Conservation (phyloP, 352 stramenopile genomes). For the Phytophthora rubi region DNA sequence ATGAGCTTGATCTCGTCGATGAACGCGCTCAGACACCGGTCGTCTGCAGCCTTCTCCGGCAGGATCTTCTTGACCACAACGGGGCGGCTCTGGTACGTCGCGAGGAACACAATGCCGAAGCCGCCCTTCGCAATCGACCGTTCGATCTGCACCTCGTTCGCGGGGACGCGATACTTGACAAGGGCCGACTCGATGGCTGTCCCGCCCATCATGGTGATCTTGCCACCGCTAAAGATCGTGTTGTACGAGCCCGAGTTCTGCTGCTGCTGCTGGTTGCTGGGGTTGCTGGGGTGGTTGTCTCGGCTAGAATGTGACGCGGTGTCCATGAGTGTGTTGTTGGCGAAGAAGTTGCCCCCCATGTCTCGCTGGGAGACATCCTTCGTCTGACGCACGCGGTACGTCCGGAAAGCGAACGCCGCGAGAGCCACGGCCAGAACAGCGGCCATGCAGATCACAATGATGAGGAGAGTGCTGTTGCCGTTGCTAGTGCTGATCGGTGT, state of each 20-base stretch:
- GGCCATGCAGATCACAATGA: constrained; percentile 64
- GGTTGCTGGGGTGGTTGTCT: constrained; percentile 15
- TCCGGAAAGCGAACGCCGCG: constrained; percentile 57
- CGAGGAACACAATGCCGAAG: constrained; percentile 79
- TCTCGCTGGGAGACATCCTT: constrained; percentile 30
- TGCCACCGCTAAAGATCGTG: constrained; percentile 63
- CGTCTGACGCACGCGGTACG: constrained; percentile 45
- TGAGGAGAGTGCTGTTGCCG: constrained; percentile 53
- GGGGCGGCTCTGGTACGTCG: constrained; percentile 57
- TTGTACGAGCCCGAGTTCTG: constrained; percentile 46
- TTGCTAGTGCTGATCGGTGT: constrained; percentile 32
- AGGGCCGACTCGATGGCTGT: constrained; percentile 64
- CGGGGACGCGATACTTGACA: constrained; percentile 79
- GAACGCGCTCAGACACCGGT: constrained; percentile 71
- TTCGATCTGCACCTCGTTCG: constrained; percentile 64
- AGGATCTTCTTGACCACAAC: constrained; percentile 88
- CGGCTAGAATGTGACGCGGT: constrained; percentile 35
- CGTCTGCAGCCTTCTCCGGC: constrained; percentile 80
- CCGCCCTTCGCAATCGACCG: constrained; percentile 75
- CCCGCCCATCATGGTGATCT: constrained; percentile 62
- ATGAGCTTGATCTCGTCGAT: constrained; percentile 88
- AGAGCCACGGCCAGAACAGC: constrained; percentile 57
- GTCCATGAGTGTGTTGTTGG: constrained; percentile 47
- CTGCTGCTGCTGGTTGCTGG: constrained; percentile 11
- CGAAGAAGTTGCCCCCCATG: constrained; percentile 55